These are phyloP conservation scores for Alternaria burnsii DNA, from an alignment of 2,329 filamentous ascomycete genomes.

Conservation along the genomic window DNA sequence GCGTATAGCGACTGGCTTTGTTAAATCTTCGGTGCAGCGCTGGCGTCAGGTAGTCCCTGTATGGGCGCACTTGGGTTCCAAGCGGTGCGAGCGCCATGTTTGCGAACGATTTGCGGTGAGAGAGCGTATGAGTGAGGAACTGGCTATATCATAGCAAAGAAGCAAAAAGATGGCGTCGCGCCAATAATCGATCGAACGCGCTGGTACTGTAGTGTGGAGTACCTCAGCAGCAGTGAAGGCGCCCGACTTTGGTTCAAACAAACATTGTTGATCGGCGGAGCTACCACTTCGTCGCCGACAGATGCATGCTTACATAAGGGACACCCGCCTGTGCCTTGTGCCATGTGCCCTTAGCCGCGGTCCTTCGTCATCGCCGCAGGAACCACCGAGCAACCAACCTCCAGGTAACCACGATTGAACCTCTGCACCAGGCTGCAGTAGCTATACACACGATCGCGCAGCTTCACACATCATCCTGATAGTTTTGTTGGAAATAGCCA, in stretches of 20 bases:
- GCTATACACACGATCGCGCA: constrained; percentile 15
- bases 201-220: constrained; percentile 13
- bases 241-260: constrained; percentile 38
- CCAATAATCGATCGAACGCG: constrained; percentile 15
- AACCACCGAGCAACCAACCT: constrained; percentile 30
- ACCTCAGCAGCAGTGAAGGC: constrained; percentile 14
- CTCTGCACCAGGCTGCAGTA: constrained; percentile 16
- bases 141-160: constrained; percentile 37
- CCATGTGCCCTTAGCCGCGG: constrained; percentile 24
- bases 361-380: constrained; percentile 41
- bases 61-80: constrained; percentile 65
- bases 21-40: constrained; percentile 87
- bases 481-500: not conserved
- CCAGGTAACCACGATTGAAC: constrained; percentile 35
- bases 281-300: constrained; percentile 24
- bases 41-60: constrained; percentile 91
- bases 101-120: constrained; percentile 30
- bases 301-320: constrained; percentile 25
- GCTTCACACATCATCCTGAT: not conserved
- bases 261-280: constrained; percentile 30
- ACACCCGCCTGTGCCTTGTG: constrained; percentile 26
- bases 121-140: constrained; percentile 32
- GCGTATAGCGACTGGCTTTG: constrained; percentile 73
- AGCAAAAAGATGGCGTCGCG: constrained; percentile 13
- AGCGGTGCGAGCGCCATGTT: constrained; percentile 38